Percentiles rank a stretch among this genome's conserved stretches.
Conservation (phyloP, 2,329 filamentous ascomycete species). For the Neofusicoccum cordaticola region DNA sequence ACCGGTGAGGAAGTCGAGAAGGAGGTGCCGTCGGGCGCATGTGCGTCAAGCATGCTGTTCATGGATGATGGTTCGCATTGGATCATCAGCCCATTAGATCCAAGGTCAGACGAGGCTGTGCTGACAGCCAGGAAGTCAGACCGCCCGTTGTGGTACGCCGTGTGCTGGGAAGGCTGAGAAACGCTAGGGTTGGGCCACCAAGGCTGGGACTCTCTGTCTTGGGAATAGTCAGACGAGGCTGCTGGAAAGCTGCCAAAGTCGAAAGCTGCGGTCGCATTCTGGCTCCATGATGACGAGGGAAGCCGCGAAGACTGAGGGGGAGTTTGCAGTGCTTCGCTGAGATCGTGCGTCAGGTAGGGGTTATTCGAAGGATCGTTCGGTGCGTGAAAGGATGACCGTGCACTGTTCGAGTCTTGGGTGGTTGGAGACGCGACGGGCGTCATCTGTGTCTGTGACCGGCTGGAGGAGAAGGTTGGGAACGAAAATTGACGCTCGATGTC, state of each 20-base stretch:
- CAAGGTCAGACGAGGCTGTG: constrained; percentile 16
- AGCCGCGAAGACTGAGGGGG: constrained; percentile 33
- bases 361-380: constrained; percentile 22
- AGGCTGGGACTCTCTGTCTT: constrained; percentile 23
- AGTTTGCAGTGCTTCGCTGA: constrained; percentile 33
- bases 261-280: constrained; percentile 27
- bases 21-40: constrained; percentile 2
- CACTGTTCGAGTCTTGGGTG: constrained; percentile 1
- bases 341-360: constrained; percentile 23
- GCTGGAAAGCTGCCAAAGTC: constrained; percentile 31
- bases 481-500: constrained; percentile 13
- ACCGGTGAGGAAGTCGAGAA: constrained; percentile 13
- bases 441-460: constrained; percentile 12
- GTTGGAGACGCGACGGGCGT: constrained; percentile 16
- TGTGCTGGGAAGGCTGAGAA: constrained; percentile 20
- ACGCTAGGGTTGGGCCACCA: constrained; percentile 29
- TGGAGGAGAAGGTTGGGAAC: not conserved
- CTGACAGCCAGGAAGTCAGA: constrained; percentile 17
- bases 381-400: constrained; percentile 22
- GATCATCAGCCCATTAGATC: constrained; percentile 16
- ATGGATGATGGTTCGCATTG: constrained; percentile 16
- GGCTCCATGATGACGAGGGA: constrained; percentile 31
- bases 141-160: constrained; percentile 23
- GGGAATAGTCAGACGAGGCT: constrained; percentile 29
- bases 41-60: constrained; percentile 15